Evolutionary conservation across 2,329 filamentous ascomycete species (phyloP).

Genomic region (Aaosphaeria arxii): DNA sequence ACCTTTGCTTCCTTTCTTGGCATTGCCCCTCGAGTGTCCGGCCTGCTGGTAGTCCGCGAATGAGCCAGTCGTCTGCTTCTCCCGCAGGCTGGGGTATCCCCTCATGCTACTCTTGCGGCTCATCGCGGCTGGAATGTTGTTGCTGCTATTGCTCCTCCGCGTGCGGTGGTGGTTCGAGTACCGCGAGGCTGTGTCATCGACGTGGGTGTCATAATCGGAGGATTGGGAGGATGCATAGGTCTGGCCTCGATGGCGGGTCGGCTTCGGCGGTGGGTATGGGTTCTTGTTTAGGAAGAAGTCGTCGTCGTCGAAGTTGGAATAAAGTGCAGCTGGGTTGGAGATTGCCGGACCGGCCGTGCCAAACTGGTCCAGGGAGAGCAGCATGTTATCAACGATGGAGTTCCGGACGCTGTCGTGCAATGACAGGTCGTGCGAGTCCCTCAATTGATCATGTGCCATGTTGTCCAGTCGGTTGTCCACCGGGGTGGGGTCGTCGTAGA

Average conservation of each 20-base stretch:
- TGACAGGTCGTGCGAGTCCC: slow-evolving; percentile 81
- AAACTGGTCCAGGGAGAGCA: slow-evolving; percentile 80
- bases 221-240: slow-evolving; percentile 60
- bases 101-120: slow-evolving; percentile 32
- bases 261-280: slow-evolving; percentile 25
- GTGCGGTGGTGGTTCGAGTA: slow-evolving; percentile 47
- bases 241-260: slow-evolving; percentile 52
- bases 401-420: slow-evolving; percentile 77
- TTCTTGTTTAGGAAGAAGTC: slow-evolving; percentile 35
- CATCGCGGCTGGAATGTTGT: slow-evolving; percentile 53
- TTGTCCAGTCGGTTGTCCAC: slow-evolving; percentile 22
- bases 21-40: slow-evolving; percentile 35
- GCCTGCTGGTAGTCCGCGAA: slow-evolving; percentile 26
- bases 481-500: slow-evolving; percentile 36
- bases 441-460: slow-evolving; percentile 16
- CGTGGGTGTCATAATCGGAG: slow-evolving; percentile 51
- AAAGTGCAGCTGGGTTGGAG: slow-evolving; percentile 15
- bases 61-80: slow-evolving; percentile 19
- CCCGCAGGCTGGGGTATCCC: slow-evolving; percentile 23
- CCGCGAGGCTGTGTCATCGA: slow-evolving; percentile 36
- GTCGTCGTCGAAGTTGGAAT: slow-evolving; percentile 41
- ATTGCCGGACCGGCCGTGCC: slow-evolving; percentile 42
- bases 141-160: slow-evolving; percentile 77
- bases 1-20: slow-evolving; percentile 66
- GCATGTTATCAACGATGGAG: slow-evolving; percentile 93